Evolutionary conservation across 2,329 filamentous ascomycete genomes (phyloP).

Genomic region (Malbranchea cinnamomea): DNA sequence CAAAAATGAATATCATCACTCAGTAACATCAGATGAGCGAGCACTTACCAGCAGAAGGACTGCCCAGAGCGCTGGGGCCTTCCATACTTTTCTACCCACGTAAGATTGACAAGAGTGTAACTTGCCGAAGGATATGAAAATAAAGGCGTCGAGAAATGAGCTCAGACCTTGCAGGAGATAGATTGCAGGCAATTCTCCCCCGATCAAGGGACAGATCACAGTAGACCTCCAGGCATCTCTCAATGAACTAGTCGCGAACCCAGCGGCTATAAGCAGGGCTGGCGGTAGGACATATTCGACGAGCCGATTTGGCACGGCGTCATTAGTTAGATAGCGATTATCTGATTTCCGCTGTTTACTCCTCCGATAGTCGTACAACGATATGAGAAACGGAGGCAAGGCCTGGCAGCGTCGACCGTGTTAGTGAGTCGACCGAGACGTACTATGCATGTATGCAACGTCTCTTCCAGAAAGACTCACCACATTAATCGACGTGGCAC

Average conservation of each 20-base stretch:
- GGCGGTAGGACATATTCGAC: conserved; percentile 26
- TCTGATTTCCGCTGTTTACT: conserved; percentile 14
- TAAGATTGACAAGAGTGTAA: conserved; percentile 7
- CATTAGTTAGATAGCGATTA: conserved; percentile 9
- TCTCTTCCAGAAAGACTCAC: conserved; percentile 14
- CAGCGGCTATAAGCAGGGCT: conserved; percentile 23
- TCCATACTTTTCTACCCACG: conserved; percentile 3
- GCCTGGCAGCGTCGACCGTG: conserved; percentile 19
- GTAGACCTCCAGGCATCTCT: conserved; percentile 27
- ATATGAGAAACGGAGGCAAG: conserved; percentile 26
- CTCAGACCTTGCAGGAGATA: conserved; percentile 24
- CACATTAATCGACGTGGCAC: conserved; percentile 21
- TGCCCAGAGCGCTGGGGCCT: conserved; percentile 8
- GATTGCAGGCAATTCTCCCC: conserved; percentile 19
- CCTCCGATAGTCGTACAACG: conserved; percentile 27
- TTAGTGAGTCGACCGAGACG: background rate
- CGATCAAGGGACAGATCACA: conserved; percentile 33
- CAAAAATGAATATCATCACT: background rate
- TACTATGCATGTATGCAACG: background rate
- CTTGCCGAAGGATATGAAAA: conserved; percentile 21
- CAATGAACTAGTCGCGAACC: conserved; percentile 22
- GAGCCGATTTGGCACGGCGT: conserved; percentile 8
- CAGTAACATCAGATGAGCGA: background rate
- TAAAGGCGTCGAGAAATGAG: conserved; percentile 26
- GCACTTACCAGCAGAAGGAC: conserved; percentile 8